Percentiles rank a stretch among this genome's conserved stretches.
phyloP scores from a whole-genome alignment of 2,329 filamentous ascomycete species.

The Exophiala aquamarina region DNA sequence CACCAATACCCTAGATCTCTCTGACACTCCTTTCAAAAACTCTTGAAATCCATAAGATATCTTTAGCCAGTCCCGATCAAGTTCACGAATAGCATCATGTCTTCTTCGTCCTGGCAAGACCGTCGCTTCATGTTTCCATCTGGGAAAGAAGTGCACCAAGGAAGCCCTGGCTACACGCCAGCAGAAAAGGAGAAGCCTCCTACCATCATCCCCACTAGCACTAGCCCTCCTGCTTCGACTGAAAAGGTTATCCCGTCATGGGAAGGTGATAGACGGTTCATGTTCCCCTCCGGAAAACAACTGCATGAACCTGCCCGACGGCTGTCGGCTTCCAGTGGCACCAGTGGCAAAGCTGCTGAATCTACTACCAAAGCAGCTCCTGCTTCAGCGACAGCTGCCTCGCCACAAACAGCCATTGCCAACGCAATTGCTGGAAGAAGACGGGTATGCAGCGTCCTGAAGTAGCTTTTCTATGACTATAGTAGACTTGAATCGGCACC shows the following conservation, averaged over 20 bases:
- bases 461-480: background rate
- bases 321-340: conserved; percentile 13
- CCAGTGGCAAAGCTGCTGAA: background rate
- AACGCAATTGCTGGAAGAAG: conserved; percentile 21
- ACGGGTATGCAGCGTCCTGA: conserved; percentile 13
- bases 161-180: conserved; percentile 11
- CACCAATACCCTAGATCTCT: too few species aligned
- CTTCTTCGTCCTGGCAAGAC: conserved; percentile 23
- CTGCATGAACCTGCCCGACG: conserved; percentile 17
- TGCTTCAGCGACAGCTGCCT: conserved; percentile 80
- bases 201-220: conserved; percentile 4
- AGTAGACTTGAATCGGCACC: background rate
- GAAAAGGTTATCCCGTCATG: conserved; percentile 16
- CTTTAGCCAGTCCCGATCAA: background rate
- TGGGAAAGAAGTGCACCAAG: conserved; percentile 21
- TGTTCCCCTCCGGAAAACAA: conserved; percentile 12
- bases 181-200: background rate
- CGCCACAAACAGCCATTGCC: conserved; percentile 73
- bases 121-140: conserved; percentile 25
- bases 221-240: conserved; percentile 5
- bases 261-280: conserved; percentile 22
- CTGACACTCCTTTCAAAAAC: background rate
- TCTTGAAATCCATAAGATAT: background rate
- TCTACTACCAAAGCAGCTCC: conserved; percentile 20
- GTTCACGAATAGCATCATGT: conserved; percentile 1